phyloP scores from a whole-genome alignment of 176 grass and related monocot genomes.

The Pharus latifolius region DNA sequence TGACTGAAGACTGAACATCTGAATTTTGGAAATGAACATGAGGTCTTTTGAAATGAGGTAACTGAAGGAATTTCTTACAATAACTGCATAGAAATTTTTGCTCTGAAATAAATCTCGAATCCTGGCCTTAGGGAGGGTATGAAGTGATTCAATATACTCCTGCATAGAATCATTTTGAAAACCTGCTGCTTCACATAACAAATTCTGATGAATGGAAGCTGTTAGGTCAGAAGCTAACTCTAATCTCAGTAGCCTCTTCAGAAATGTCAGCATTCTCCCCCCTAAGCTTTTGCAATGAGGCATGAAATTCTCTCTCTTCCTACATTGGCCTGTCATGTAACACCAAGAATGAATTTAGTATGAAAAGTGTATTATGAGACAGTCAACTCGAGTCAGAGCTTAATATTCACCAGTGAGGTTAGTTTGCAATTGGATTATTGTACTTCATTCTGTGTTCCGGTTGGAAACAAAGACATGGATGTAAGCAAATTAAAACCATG shows the following conservation, averaged over 20 bases:
- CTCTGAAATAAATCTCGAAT: constrained; percentile 54
- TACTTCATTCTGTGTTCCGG: background rate
- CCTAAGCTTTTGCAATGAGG: constrained; percentile 51
- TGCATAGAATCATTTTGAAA: constrained; percentile 15
- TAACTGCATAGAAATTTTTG: constrained; percentile 38
- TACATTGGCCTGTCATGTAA: constrained; percentile 42
- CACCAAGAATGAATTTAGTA: constrained; percentile 7
- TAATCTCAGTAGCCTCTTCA: constrained; percentile 52
- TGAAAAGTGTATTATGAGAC: background rate
- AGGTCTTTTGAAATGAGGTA: background rate
- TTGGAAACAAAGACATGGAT: background rate
- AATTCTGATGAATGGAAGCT: background rate
- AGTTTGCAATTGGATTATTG: background rate
- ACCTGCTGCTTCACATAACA: background rate
- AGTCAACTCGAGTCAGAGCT: background rate
- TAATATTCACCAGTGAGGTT: background rate
- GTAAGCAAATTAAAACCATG: background rate
- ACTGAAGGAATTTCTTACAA: constrained; percentile 35
- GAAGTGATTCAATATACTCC: constrained; percentile 45
- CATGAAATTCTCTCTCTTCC: constrained; percentile 37
- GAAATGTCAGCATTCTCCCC: constrained; percentile 41
- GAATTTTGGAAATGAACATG: background rate
- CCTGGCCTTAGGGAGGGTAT: constrained; percentile 30
- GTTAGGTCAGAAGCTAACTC: constrained; percentile 20
- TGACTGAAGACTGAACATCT: background rate